These are phyloP conservation scores for Malbranchea zuffiana DNA, from an alignment of 2,329 filamentous ascomycete species.

Conservation along the genomic window DNA sequence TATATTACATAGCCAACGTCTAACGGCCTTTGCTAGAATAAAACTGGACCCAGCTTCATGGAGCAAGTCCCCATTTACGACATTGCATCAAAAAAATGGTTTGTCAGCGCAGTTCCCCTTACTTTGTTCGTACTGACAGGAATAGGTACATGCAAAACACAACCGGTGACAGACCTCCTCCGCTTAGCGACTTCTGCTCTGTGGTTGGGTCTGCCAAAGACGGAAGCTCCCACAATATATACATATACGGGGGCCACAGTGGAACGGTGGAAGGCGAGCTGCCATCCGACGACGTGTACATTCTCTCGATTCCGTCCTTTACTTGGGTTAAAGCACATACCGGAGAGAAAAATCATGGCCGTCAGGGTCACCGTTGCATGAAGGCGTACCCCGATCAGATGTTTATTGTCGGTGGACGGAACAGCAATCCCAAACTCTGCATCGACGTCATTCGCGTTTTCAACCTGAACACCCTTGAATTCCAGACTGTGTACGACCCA, in stretches of 20 bases:
- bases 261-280: conserved; percentile 13
- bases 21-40: conserved; percentile 8
- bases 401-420: conserved; percentile 29
- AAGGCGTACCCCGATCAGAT: conserved; percentile 41
- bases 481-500: conserved; percentile 24
- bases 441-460: conserved; percentile 45
- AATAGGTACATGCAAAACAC: conserved; percentile 34
- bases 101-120: conserved; percentile 3
- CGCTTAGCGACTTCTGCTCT: conserved; percentile 32
- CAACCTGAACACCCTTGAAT: conserved; percentile 26
- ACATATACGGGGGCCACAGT: conserved; percentile 28
- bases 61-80: conserved; percentile 30
- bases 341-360: conserved; percentile 17
- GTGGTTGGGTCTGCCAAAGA: conserved; percentile 31
- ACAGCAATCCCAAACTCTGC: conserved; percentile 28
- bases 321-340: conserved; percentile 23
- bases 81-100: conserved; percentile 22
- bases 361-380: conserved; percentile 25
- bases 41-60: conserved; percentile 28
- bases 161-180: conserved; percentile 27
- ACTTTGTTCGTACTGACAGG: conserved; percentile 4
- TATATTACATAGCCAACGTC: background rate
- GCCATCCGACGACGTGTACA: conserved; percentile 26
- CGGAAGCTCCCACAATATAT: conserved; percentile 27
- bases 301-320: conserved; percentile 28